Percentiles rank a stretch among this genome's conserved stretches.
Conservation (phyloP, 192 early-diverging fungal species). For the Funneliformis geosporum region DNA sequence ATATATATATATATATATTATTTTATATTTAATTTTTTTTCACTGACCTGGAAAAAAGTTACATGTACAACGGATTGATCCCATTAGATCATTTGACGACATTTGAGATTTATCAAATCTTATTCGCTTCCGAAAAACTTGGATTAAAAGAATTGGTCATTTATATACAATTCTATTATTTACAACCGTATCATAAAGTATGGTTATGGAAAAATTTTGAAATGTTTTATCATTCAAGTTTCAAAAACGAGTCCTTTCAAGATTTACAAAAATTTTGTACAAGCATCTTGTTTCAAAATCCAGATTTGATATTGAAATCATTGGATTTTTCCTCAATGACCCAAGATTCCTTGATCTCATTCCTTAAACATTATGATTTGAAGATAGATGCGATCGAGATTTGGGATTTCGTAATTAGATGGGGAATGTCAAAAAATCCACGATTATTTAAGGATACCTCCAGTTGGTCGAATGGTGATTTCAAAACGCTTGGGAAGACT, state of each 20-base stretch:
- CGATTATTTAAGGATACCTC: background rate
- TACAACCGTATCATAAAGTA: background rate
- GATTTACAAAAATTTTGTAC: background rate
- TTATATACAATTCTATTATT: background rate
- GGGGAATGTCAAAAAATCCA: background rate
- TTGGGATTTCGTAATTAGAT: constrained; percentile 5
- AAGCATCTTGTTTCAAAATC: background rate
- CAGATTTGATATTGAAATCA: background rate
- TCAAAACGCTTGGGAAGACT: background rate
- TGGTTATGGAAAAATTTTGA: constrained; percentile 1
- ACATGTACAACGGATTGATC: background rate
- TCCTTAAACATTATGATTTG: background rate
- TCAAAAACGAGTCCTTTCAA: background rate
- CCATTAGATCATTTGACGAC: background rate
- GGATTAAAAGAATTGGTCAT: background rate
- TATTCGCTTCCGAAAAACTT: background rate
- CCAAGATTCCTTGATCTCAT: background rate
- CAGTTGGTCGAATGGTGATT: background rate
- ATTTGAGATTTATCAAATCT: background rate
- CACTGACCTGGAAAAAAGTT: too few species aligned
- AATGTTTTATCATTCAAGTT: background rate
- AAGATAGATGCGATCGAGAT: background rate
- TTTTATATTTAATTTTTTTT: too few species aligned
- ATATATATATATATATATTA: too few species aligned
- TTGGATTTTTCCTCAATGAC: background rate